A percentile compares a stretch with the other conserved stretches of the same genome.
Evolutionary conservation across 306 rosid genomes (phyloP).

Genomic region (Styphnolobium japonicum): DNA sequence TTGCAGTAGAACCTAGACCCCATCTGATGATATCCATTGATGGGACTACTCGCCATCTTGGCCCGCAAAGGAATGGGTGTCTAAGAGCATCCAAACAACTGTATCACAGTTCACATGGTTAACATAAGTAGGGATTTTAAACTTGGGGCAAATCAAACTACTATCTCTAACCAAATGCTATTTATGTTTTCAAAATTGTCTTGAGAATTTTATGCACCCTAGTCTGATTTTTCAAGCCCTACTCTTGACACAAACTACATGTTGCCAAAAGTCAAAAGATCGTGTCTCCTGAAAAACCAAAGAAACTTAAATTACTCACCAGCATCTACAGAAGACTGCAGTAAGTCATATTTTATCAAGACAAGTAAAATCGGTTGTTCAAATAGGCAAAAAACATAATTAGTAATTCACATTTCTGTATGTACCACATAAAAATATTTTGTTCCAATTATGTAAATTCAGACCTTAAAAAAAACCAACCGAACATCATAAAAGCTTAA

Average conservation of each 20-base stretch:
- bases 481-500: background rate
- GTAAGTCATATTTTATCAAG: background rate
- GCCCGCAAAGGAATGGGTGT: slow-evolving; percentile 98
- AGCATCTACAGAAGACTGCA: background rate
- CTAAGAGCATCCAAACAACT: slow-evolving; percentile 97
- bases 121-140: background rate
- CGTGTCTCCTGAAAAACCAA: slow-evolving; percentile 10
- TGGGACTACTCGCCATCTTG: slow-evolving; percentile 93
- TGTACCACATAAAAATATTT: background rate
- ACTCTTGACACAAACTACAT: background rate
- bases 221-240: background rate
- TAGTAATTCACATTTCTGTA: background rate
- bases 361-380: background rate
- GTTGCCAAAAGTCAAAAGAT: slow-evolving; percentile 25
- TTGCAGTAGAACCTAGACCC: slow-evolving; percentile 95
- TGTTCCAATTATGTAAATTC: background rate
- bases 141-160: background rate
- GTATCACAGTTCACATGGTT: slow-evolving; percentile 30
- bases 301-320: background rate
- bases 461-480: background rate
- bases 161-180: slow-evolving; percentile 5
- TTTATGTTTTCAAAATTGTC: background rate
- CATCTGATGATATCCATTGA: slow-evolving; percentile 89
- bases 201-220: background rate
- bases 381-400: background rate